These are phyloP conservation scores for Tritrichomonas musculus DNA, from an alignment of 208 protist genomes.

Conservation along the genomic window DNA sequence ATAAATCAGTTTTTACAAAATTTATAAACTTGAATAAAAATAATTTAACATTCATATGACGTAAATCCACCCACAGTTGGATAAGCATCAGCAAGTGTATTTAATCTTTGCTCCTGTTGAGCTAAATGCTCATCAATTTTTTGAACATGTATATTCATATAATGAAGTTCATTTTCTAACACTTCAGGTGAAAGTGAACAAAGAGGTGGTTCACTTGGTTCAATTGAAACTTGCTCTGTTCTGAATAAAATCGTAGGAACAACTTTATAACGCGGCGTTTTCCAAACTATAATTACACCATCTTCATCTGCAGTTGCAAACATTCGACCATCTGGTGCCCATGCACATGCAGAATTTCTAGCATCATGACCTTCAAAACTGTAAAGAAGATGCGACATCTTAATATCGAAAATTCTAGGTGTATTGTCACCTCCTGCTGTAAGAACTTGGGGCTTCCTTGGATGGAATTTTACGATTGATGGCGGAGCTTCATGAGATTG, in stretches of 20 bases:
- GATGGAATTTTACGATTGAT: not conserved
- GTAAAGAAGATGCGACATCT: not conserved
- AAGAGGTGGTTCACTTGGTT: not conserved
- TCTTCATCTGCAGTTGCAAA: not conserved
- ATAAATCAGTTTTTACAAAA: not conserved
- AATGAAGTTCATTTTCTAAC: not conserved
- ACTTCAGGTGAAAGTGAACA: not conserved
- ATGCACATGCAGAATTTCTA: not conserved
- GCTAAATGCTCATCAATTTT: not conserved
- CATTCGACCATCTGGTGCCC: not conserved
- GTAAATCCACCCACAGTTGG: not conserved
- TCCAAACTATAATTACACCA: not conserved
- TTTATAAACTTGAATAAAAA: not conserved
- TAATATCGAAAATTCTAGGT: not conserved
- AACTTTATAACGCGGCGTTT: not conserved
- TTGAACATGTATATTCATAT: not conserved
- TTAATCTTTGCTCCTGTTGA: not conserved
- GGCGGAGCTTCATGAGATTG: not conserved
- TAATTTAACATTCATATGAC: not conserved
- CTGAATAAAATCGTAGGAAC: not conserved
- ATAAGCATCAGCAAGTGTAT: not conserved
- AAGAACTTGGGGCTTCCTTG: not conserved
- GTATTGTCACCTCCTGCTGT: not conserved
- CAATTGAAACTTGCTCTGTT: not conserved
- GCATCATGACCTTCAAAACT: not conserved